These are phyloP conservation scores for Phytopythium litorale DNA, from an alignment of 352 stramenopile genomes.

Conservation along the genomic window DNA sequence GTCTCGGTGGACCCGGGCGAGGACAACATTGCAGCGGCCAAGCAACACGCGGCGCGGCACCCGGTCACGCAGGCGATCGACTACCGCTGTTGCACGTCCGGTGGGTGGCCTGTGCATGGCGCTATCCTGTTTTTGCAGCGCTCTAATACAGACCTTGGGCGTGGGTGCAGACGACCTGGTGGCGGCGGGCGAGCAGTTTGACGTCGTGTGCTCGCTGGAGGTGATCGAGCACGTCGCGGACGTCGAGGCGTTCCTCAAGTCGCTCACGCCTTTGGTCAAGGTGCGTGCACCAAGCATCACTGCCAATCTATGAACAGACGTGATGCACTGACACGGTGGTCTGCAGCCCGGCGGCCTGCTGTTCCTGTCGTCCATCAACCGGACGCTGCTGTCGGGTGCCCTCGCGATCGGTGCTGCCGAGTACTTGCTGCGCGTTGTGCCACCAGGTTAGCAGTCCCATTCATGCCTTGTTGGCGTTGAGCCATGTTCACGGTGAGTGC, in stretches of 20 bases:
- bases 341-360: slow-evolving; percentile 61
- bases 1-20: slow-evolving; percentile 67
- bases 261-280: slow-evolving; percentile 78
- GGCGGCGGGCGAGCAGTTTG: slow-evolving; percentile 60
- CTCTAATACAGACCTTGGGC: background rate
- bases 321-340: slow-evolving; percentile 5
- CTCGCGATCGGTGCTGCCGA: slow-evolving; percentile 74
- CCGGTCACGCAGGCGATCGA: slow-evolving; percentile 62
- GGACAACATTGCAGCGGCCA: slow-evolving; percentile 73
- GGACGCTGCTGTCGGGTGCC: slow-evolving; percentile 57
- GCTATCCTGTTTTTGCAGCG: background rate
- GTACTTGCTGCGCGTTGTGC: slow-evolving; percentile 70
- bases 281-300: slow-evolving; percentile 14
- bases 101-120: slow-evolving; percentile 16
- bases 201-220: slow-evolving; percentile 85
- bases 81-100: slow-evolving; percentile 78
- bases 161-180: slow-evolving; percentile 60
- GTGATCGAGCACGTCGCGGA: slow-evolving; percentile 84
- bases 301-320: background rate
- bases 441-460: slow-evolving; percentile 27
- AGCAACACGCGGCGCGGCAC: slow-evolving; percentile 47
- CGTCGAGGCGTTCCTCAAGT: slow-evolving; percentile 60
- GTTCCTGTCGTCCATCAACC: slow-evolving; percentile 87
- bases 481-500: background rate
- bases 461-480: background rate